These are phyloP conservation scores for Perilla frutescens DNA, from an alignment of 257 asterid species.

Conservation along the genomic window DNA sequence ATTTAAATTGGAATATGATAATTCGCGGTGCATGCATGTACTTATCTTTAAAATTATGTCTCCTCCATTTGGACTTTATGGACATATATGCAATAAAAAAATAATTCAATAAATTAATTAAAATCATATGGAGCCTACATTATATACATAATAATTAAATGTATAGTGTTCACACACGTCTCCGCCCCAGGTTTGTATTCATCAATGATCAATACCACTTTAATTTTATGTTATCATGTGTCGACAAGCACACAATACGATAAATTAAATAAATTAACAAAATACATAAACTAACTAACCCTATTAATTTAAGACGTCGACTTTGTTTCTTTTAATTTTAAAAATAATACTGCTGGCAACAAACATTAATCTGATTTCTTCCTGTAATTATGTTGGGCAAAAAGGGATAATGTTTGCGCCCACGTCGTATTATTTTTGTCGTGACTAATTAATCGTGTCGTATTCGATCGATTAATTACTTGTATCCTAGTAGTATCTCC, in stretches of 20 bases:
- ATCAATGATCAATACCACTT: not conserved
- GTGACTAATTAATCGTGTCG: no score
- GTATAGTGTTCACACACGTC: not conserved
- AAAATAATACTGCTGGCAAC: not conserved
- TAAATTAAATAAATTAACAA: not conserved
- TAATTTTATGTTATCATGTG: not conserved
- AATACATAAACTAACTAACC: not conserved
- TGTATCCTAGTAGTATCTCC: not conserved
- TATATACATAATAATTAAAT: not conserved
- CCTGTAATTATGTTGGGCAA: constrained; percentile 5
- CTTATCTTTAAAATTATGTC: not conserved
- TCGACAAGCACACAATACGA: not conserved
- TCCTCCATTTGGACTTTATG: constrained; percentile 16
- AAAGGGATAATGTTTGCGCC: not conserved
- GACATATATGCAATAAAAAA: no score
- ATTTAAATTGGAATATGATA: no score
- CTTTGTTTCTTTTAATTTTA: not conserved
- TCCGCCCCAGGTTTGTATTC: constrained; percentile 25
- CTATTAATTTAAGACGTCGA: not conserved
- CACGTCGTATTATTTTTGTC: not conserved
- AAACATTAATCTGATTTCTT: not conserved
- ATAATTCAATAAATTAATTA: not conserved
- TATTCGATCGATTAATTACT: not conserved
- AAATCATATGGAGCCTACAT: not conserved
- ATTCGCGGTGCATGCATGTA: not conserved